Conservation (phyloP, 306 rosid genomes). For the Sechiopsis laciniata region DNA sequence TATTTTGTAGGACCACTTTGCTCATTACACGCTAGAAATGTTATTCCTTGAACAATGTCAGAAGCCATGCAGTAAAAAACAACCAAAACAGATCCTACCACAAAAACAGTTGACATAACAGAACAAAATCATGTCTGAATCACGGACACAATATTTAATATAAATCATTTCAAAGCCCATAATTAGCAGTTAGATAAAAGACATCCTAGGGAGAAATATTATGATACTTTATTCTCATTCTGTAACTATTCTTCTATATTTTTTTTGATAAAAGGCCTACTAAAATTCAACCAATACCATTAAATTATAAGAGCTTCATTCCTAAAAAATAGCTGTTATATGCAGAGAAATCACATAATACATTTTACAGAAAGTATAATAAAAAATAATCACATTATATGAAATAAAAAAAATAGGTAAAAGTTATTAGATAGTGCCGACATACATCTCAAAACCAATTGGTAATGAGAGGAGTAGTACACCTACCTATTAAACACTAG, state of each 20-base stretch:
- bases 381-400: background rate
- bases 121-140: background rate
- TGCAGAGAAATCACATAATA: background rate
- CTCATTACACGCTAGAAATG: background rate
- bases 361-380: background rate
- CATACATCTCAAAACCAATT: too few species aligned
- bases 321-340: background rate
- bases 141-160: background rate
- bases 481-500: too few species aligned
- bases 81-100: background rate
- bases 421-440: too few species aligned
- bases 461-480: too few species aligned
- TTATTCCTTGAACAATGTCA: background rate
- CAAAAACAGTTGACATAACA: background rate
- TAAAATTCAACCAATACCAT: background rate
- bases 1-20: background rate
- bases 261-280: background rate
- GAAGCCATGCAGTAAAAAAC: constrained; percentile 1
- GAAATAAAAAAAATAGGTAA: background rate
- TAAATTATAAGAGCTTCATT: background rate
- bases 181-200: background rate
- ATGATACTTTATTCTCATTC: background rate
- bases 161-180: background rate
- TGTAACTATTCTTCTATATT: background rate
- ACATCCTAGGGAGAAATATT: background rate